Base-by-base conservation (phyloP, 2,329 filamentous ascomycete genomes). In the Phoma sp. region DNA sequence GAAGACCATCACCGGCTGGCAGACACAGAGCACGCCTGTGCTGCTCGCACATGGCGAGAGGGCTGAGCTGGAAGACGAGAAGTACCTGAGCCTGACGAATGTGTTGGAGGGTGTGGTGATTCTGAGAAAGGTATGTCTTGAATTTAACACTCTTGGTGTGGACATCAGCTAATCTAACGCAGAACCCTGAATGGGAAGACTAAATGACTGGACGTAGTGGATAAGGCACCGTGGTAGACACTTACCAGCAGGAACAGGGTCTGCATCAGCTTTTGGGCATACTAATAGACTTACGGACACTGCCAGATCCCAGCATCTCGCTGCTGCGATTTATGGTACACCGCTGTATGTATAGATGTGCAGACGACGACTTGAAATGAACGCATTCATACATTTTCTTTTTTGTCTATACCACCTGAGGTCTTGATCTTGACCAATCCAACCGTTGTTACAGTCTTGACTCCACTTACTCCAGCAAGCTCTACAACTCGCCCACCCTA, bases 1-100 rank as follows among this genome's bases (percentile, higher is more conserved):
- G 65, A 98, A 99, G 88, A 99, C 95, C 2, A 99, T 99, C 70
- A 99, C 95, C 9, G 95, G 95, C 48, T 99, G 95, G 95, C 95
- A 99, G 79, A 99, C 95, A 63, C 95, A 99, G 82, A 97, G 91
- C 80, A 99, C 95, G n/a, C 95, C 95, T 0, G 95, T 99, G 41
- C 82, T 99, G 55, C 81, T 99, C 68, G 89, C 91, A n/a, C 89
- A 96, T 72, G 95, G 96, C 27, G 95, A 99, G 82, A 85, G 96
- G 69, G 95, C 95, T 9, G 95, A 99, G 81, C 81, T 99, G 45
- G 95, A 99, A 77, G 95, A 99, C 70, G 95, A 99, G 80, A 88
- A 99, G 80, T 99, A 98, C 76, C 88, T 98, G 62, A 91, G 90
- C 77, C 80, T 99, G 72, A 96, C 88, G 74, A 95, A 87, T 80